A percentile compares a stretch with the other conserved stretches of the same genome.
Conservation (phyloP, 169 alveolate genomes). For the Eimeria necatrix region DNA sequence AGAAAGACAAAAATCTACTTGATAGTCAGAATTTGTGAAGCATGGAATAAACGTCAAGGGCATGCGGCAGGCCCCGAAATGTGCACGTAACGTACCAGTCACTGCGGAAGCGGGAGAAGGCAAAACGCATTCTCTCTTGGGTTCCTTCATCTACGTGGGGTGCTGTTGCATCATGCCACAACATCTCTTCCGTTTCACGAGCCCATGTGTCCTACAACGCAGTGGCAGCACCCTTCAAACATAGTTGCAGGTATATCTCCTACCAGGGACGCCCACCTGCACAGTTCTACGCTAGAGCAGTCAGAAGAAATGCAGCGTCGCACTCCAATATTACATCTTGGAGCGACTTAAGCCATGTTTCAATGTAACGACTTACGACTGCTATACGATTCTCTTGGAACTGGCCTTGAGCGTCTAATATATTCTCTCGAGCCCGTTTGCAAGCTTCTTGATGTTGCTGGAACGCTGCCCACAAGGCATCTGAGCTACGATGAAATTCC, state of each 20-base stretch:
- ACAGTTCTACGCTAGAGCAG: no score
- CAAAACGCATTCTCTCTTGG: slow-evolving; percentile 9
- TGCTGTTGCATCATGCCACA: background rate
- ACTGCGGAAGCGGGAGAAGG: slow-evolving; percentile 63
- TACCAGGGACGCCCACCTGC: background rate
- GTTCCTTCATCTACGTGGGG: background rate
- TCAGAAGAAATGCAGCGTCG: no score
- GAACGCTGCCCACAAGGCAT: slow-evolving; percentile 40
- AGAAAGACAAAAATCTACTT: no score
- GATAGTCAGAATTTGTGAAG: no score
- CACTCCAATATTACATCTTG: no score
- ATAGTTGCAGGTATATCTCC: background rate
- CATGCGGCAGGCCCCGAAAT: no score
- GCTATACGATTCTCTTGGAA: background rate
- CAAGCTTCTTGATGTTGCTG: slow-evolving; percentile 68
- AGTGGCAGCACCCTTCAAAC: no score
- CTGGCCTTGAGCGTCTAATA: slow-evolving; percentile 63
- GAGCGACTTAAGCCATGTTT: no score
- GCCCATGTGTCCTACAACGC: slow-evolving; percentile 39
- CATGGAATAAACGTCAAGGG: no score
- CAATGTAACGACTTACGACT: background rate
- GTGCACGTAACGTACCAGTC: slow-evolving; percentile 28
- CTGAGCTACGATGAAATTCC: slow-evolving; percentile 62
- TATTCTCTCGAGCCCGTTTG: slow-evolving; percentile 28
- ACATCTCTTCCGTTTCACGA: slow-evolving; percentile 23